Percentiles rank a stretch among this genome's conserved stretches.
These are phyloP conservation scores for Collybia sordida DNA, from an alignment of 768 basidiomycete species.

Conservation along the genomic window DNA sequence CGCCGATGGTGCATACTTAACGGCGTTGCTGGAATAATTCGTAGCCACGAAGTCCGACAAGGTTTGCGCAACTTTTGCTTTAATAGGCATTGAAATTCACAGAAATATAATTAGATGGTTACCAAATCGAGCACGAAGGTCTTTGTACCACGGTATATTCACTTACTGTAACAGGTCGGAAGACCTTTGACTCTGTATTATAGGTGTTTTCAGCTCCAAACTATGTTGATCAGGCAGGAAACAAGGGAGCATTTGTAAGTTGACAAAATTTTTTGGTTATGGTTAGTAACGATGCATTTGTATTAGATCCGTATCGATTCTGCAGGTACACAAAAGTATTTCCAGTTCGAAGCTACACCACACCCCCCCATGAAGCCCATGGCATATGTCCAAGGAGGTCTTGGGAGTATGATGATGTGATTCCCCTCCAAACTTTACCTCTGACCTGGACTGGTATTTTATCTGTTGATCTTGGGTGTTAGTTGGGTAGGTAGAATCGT, in stretches of 20 bases:
- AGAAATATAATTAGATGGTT: constrained; percentile 60
- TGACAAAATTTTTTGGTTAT: neutral
- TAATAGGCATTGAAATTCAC: neutral
- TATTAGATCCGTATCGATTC: constrained; percentile 82
- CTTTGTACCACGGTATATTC: constrained; percentile 82
- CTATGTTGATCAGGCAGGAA: constrained; percentile 88
- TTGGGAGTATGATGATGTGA: constrained; percentile 73
- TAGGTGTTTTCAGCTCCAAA: constrained; percentile 95
- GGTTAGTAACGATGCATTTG: constrained; percentile 4
- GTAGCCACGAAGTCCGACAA: constrained; percentile 96
- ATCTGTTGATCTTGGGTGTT: constrained; percentile 2
- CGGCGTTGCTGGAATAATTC: constrained; percentile 83
- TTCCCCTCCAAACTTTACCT: neutral
- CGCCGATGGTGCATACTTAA: constrained; percentile 86
- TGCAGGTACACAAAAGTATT: constrained; percentile 68
- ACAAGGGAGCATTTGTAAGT: constrained; percentile 89
- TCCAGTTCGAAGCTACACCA: constrained; percentile 81
- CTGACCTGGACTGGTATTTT: constrained; percentile 6
- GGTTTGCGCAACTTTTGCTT: constrained; percentile 38
- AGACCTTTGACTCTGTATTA: constrained; percentile 10
- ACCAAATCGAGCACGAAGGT: constrained; percentile 92
- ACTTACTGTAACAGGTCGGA: constrained; percentile 6
- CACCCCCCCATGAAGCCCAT: constrained; percentile 93
- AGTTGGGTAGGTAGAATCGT: too few species aligned
- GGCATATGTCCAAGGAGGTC: constrained; percentile 77